Base-by-base conservation (phyloP, 768 basidiomycete species). In the Pleurotus pulmonarius region DNA sequence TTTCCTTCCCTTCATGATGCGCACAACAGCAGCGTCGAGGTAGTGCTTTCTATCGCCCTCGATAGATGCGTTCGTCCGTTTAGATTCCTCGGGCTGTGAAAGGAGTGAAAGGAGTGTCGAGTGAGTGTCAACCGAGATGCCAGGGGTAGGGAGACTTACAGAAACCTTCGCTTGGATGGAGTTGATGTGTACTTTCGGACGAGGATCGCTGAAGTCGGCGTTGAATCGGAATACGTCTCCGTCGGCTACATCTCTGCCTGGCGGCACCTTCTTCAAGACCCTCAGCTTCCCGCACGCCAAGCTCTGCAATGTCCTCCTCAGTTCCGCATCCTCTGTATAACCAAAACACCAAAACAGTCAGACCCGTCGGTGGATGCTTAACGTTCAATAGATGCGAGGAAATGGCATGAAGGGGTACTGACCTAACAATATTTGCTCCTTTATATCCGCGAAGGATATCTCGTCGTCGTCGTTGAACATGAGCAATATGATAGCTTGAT, bases 101-200 rank as follows among this genome's bases (percentile, higher is more conserved):
- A 5, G 29, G n/a, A 53, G 12, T 26, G 57, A 25, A 8, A 20
- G 43, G 22, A 22, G 41, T 51, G 24, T 26, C 44, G 24, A 18
- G 18, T 20, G 6, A 53, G 40, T 37, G 56, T 51, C 13, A 26
- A n/a, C 46, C 13, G 49, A 54, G 15, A 54, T 6, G 18, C 7
- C 20, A 20, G 40, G 13, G 13, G 45, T 11, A 20, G 18, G 12
- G 18, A 25, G 22, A 73, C 88, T 58, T 65, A 95, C 93, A 59
- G 93, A 86, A 61, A 95, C 89, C 66, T 94, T 94, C 13, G 87
- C 89, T 69, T 98, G 97, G 48, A 99, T 96, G 18, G 94, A 91
- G 65, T 94, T 96, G 73, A 98, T 95, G 70, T 92, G 92, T 40
- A 99, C 82, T 63, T 87, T 91, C 38, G 84, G 71, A 41, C 83